Percentiles rank a stretch among this genome's conserved stretches.
These are phyloP conservation scores for Stramenopiles sp. DNA, from an alignment of 352 stramenopile genomes.

Conservation along the genomic window DNA sequence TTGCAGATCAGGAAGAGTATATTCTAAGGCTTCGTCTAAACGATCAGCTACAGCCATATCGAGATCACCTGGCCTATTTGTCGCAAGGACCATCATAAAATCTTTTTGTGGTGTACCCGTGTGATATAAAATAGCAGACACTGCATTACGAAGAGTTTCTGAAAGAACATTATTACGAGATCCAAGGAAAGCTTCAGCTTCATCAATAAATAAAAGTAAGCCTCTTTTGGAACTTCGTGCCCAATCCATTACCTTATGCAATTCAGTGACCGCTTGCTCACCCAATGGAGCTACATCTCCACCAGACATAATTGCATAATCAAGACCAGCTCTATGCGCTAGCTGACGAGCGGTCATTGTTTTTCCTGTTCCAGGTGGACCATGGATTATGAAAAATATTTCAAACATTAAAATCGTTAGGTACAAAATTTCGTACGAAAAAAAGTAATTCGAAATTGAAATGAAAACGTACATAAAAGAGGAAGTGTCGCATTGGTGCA, in stretches of 20 bases:
- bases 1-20: slow-evolving; percentile 51
- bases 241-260: slow-evolving; percentile 98
- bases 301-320: slow-evolving; percentile 93
- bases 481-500: slow-evolving; percentile 81
- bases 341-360: slow-evolving; percentile 91
- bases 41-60: slow-evolving; percentile 93
- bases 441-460: too few relatives aligned
- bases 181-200: slow-evolving; percentile 94
- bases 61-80: slow-evolving; percentile 92
- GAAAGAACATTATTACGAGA: slow-evolving; percentile 50
- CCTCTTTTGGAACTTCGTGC: slow-evolving; percentile 56
- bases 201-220: slow-evolving; percentile 89
- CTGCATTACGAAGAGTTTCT: slow-evolving; percentile 88
- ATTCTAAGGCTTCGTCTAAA: slow-evolving; percentile 96
- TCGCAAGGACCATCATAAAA: slow-evolving; percentile 98
- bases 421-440: too few relatives aligned
- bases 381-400: too few relatives aligned
- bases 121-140: slow-evolving; percentile 94
- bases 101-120: slow-evolving; percentile 84
- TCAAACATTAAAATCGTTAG: too few relatives aligned
- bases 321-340: slow-evolving; percentile 67
- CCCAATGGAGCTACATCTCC: slow-evolving; percentile 89
- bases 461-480: too few relatives aligned
- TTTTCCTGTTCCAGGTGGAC: slow-evolving; percentile 87
- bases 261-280: slow-evolving; percentile 80